Evolutionary conservation across 495 filamentous ascomycete species (phyloP), one percentile per base, ranked within the genome.

Genomic region (Durotheca rogersii): DNA sequence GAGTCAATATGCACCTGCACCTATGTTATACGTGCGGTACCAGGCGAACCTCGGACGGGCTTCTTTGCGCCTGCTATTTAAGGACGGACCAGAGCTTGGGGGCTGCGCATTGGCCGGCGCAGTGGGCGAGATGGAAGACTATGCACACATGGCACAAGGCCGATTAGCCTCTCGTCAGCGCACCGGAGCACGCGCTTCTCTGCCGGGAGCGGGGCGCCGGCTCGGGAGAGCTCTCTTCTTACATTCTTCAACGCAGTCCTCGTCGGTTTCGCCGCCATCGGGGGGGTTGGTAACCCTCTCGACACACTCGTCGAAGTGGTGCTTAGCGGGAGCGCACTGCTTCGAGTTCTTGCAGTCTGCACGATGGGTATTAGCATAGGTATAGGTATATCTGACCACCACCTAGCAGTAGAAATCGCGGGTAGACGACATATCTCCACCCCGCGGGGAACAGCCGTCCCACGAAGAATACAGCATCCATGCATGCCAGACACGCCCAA

Each of bases 171-270:
- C 25, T 19, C 23, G 7, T 35, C n/a, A 45, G 12, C 11, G 47
- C 14, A 32, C 9, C 53, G 20, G 38, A 7, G 4, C 6, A 10
- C n/a, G 45, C 20, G 7, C 6, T 32, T 4, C 14, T 45, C n/a
- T 47, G 6, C 40, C 27, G 34, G 11, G 15, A 23, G 4, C 11
- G 19, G 9, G 14, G 11, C n/a, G 15, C 41, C 7, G 29, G 16
- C 21, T 11, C 16, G 9, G n/a, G 21, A 25, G 38, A 44, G 7
- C 36, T 23, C 57, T 82, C 91, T 76, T 85, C 91, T 76, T 85
- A 96, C 93, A 98, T 80, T 98, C 93, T 79, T 98, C 93, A 55
- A 98, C 88, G 62, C 93, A 98, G 77, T 98, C 92, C 80, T 98
- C 93, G 70, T 79, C 77, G 66, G 78, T 75, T 56, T 79, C 84